phyloP scores from a whole-genome alignment of 768 basidiomycete species.

The Nidularia pulvinata region DNA sequence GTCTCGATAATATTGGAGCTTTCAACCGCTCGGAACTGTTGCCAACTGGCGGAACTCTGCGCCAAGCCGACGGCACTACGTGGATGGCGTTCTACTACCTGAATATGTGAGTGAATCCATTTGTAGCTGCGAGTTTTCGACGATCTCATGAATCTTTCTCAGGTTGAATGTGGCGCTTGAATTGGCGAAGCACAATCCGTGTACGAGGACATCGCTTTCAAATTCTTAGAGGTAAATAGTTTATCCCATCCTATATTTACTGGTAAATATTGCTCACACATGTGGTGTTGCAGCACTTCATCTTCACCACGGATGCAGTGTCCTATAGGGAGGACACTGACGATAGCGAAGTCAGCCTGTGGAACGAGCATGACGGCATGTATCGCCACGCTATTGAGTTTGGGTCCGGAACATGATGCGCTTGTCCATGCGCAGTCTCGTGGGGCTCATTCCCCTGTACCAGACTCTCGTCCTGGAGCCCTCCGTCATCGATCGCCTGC shows the following conservation, averaged over 20 bases:
- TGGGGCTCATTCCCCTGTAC: conserved; percentile 97
- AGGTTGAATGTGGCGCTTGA: conserved; percentile 98
- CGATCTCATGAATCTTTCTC: background rate
- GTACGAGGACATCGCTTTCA: conserved; percentile 99
- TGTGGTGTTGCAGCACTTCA: conserved; percentile 69
- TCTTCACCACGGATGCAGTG: conserved; percentile 99
- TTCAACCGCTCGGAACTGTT: conserved; percentile 98
- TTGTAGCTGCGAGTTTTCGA: background rate
- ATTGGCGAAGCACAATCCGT: conserved; percentile 97
- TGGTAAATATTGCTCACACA: background rate
- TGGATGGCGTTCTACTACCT: conserved; percentile 99
- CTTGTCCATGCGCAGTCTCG: conserved; percentile 90
- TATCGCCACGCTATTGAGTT: conserved; percentile 98
- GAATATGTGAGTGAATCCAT: conserved; percentile 69
- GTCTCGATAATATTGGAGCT: conserved; percentile 96
- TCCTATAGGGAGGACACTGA: conserved; percentile 72
- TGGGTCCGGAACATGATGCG: conserved; percentile 83
- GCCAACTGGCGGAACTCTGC: conserved; percentile 90
- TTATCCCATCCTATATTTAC: background rate
- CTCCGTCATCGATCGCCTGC: conserved; percentile 83
- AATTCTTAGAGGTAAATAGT: conserved; percentile 80
- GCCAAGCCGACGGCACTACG: conserved; percentile 97
- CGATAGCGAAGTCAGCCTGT: conserved; percentile 79
- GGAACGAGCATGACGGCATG: conserved; percentile 98
- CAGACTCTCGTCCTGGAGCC: conserved; percentile 95